These are phyloP conservation scores for Sonneratia alba DNA, from an alignment of 345 rosid genomes.

Conservation along the genomic window DNA sequence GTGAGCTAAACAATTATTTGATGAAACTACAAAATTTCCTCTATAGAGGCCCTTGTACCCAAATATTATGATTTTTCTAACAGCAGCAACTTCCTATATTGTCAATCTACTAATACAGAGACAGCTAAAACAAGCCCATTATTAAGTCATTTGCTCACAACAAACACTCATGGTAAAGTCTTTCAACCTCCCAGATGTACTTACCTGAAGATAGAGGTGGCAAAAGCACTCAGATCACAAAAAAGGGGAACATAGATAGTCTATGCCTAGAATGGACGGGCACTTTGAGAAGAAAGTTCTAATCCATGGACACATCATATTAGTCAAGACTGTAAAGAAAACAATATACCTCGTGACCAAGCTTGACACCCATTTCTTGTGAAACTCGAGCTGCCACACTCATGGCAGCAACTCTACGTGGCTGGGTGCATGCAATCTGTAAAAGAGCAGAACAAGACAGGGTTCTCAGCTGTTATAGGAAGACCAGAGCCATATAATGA, in stretches of 20 bases:
- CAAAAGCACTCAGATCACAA: not conserved
- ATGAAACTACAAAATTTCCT: not conserved
- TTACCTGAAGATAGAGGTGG: not conserved
- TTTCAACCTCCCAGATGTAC: no score
- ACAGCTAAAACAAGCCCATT: no score
- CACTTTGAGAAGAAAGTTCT: not conserved
- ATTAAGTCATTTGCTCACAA: not conserved
- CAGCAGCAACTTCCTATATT: not conserved
- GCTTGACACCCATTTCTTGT: constrained; percentile 98
- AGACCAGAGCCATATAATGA: not conserved
- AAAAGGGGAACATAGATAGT: no score
- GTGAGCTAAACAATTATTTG: not conserved
- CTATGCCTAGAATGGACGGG: not conserved
- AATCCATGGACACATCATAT: not conserved
- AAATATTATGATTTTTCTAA: not conserved
- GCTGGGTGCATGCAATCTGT: constrained; percentile 97
- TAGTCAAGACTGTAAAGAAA: constrained; percentile 6
- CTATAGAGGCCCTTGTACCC: not conserved
- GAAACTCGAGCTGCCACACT: constrained; percentile 98
- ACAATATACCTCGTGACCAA: constrained; percentile 75
- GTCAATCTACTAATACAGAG: not conserved
- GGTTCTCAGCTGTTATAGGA: not conserved
- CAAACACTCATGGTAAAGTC: not conserved
- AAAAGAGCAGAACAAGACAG: constrained; percentile 7
- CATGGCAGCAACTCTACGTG: constrained; percentile 97